These are phyloP conservation scores for Hypoxylon cercidicola DNA, from an alignment of 495 filamentous ascomycete genomes.

Conservation along the genomic window DNA sequence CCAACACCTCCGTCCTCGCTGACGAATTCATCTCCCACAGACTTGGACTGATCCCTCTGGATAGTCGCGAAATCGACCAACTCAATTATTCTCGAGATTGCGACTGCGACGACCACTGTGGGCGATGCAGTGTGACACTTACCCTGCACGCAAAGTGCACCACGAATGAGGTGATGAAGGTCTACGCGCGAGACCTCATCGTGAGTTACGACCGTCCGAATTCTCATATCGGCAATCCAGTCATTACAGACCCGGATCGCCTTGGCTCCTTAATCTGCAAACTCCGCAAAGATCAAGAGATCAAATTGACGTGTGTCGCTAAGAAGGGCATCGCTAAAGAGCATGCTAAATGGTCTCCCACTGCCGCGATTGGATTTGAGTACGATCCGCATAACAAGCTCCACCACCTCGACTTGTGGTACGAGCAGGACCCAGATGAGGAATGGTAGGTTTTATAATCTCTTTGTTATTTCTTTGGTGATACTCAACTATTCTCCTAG, in stretches of 20 bases:
- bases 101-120: constrained; percentile 93
- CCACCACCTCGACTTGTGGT: constrained; percentile 90
- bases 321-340: constrained; percentile 99
- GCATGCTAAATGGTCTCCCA: constrained; percentile 96
- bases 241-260: constrained; percentile 84
- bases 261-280: constrained; percentile 88
- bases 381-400: constrained; percentile 98
- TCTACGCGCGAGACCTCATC: constrained; percentile 87
- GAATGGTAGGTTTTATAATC: constrained; percentile 81
- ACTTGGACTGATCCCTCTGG: constrained; percentile 89
- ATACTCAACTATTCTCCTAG: constrained; percentile 56
- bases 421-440: constrained; percentile 80
- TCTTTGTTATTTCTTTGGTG: background rate
- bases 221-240: constrained; percentile 73
- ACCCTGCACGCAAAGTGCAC: constrained; percentile 85
- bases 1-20: constrained; percentile 91
- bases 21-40: constrained; percentile 97
- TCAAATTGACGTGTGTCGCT: constrained; percentile 89
- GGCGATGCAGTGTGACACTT: constrained; percentile 85
- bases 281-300: constrained; percentile 84
- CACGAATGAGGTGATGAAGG: constrained; percentile 82
- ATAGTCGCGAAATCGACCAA: constrained; percentile 81
- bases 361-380: constrained; percentile 92
- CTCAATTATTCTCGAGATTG: constrained; percentile 93
- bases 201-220: constrained; percentile 75